Evolutionary conservation across 805 yeast species (phyloP), one percentile per base, ranked within the genome.

Genomic region (Komagataella kurtzmanii): DNA sequence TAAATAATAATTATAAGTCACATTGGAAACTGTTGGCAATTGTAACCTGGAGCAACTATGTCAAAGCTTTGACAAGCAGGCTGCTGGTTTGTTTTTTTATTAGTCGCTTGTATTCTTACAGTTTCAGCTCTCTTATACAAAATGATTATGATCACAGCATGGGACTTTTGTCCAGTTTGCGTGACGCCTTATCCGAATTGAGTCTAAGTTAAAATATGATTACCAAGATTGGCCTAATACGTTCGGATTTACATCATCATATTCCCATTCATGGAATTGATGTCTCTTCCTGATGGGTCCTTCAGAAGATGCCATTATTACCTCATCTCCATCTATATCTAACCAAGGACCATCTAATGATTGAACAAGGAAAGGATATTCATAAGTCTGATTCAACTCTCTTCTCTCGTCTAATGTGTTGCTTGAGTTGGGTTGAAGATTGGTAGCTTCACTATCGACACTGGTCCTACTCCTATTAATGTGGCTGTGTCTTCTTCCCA

Each of bases 261-360:
- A 21, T 51, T 50, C 61, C 50, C 54, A 62, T 50, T 61, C 68
- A 45, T 61, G 62, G 48, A 54, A 56, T 1, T 60, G 56, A 40
- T 61, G 58, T 40, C 59, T 57, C 54, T 60, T 65, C 47, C 67
- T 54, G 14, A 63, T 51, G 10, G 65, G 58, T 17, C 69, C 69
- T 52, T 67, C 67, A 12, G 53, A 56, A 52, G 76, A 72, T 7
- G 77, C 80, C 57, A 76, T 68, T 17, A 79, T 69, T 44, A 75
- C 69, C 54, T 75, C 74, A 24, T 72, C 73, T 1, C 80, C 80
- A 55, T 83, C 88, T 14, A 82, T 70, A 1, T 83, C 85, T 40
- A 90, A 71, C 78, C 95, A 79, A 0, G 98, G 97, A 0, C 95
- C 95, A 56, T 88, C 96, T 47, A 91, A 67, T 4, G 79, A 76